phyloP scores from a whole-genome alignment of 768 basidiomycete species.

The Calocybe gangraenosa region DNA sequence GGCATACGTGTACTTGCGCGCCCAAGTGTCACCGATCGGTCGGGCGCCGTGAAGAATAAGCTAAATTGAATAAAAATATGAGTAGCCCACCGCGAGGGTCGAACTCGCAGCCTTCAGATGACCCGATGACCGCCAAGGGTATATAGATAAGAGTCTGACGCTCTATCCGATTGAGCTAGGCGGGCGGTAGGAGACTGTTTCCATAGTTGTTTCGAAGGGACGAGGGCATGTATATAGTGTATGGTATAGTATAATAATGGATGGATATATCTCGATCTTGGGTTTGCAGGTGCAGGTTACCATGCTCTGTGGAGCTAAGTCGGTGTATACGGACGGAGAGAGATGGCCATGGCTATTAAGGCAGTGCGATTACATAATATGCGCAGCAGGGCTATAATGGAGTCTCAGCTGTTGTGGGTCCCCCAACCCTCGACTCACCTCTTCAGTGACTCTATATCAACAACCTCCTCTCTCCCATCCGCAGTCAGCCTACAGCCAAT shows the following conservation, averaged over 20 bases:
- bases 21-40: not conserved
- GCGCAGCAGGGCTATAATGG: constrained; percentile 13
- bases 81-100: constrained; percentile 7
- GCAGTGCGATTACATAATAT: constrained; percentile 14
- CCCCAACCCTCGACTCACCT: constrained; percentile 5
- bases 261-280: too few species aligned
- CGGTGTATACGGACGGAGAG: too few species aligned
- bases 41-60: not conserved
- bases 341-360: constrained; percentile 5
- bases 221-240: too few species aligned
- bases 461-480: constrained; percentile 14
- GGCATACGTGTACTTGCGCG: too few species aligned
- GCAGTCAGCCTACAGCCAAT: constrained; percentile 11
- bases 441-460: constrained; percentile 7
- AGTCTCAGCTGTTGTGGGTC: constrained; percentile 7
- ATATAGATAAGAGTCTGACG: constrained; percentile 41
- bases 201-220: not conserved
- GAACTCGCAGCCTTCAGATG: constrained; percentile 7
- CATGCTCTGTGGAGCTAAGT: too few species aligned
- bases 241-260: too few species aligned
- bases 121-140: too few species aligned
- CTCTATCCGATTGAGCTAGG: constrained; percentile 65
- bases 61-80: not conserved
- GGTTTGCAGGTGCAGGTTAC: too few species aligned
- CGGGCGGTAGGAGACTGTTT: too few species aligned